These are phyloP conservation scores for Tetrahymena borealis DNA, from an alignment of 73 alveolate species.

Conservation along the genomic window DNA sequence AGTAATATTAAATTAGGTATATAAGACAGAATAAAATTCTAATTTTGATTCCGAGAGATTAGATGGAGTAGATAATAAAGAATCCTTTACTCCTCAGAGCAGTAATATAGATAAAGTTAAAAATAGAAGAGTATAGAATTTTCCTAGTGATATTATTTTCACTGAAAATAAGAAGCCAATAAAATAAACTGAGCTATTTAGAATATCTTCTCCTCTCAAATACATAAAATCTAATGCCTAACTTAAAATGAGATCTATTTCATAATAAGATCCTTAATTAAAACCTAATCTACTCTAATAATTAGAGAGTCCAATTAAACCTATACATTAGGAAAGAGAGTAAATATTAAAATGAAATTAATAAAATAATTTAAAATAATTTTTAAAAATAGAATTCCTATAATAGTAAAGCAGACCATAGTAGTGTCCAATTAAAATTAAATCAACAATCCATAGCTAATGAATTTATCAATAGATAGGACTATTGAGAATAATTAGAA, in stretches of 20 bases:
- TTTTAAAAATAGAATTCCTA: neutral
- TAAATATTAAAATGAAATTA: neutral
- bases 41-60: too few species aligned
- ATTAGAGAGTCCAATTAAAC: neutral
- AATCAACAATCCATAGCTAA: neutral
- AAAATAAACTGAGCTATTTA: neutral
- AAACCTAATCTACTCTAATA: neutral
- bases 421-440: neutral
- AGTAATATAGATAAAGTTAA: neutral
- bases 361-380: neutral
- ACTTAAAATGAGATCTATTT: neutral
- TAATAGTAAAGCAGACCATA: neutral
- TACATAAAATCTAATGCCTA: neutral
- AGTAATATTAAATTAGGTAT: neutral
- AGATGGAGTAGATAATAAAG: neutral
- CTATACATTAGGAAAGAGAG: neutral
- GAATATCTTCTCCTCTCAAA: neutral
- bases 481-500: neutral
- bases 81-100: neutral
- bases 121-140: neutral
- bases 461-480: neutral
- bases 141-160: neutral
- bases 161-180: neutral
- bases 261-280: neutral
- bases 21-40: neutral